phyloP scores from a whole-genome alignment of 495 filamentous ascomycete genomes.

The Pyrenula massariospora region DNA sequence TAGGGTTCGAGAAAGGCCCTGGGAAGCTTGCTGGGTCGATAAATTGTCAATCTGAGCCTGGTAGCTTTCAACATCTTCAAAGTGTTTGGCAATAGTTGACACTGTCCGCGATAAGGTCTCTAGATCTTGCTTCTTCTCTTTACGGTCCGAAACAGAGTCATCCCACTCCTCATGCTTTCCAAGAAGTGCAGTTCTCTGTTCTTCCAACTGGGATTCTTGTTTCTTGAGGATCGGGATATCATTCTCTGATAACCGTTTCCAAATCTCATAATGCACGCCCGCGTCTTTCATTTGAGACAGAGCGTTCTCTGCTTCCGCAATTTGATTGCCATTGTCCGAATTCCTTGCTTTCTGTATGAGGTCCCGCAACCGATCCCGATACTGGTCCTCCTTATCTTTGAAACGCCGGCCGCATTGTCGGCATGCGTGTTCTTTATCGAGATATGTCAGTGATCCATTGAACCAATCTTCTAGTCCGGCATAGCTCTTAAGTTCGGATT shows the following conservation, averaged over 20 bases:
- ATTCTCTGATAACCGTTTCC: constrained; percentile 48
- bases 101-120: constrained; percentile 68
- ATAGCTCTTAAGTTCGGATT: constrained; percentile 51
- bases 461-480: constrained; percentile 54
- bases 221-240: constrained; percentile 61
- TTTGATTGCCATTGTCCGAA: constrained; percentile 38
- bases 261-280: constrained; percentile 59
- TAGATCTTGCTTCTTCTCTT: constrained; percentile 57
- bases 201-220: constrained; percentile 43
- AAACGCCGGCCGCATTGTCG: constrained; percentile 58
- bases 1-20: constrained; percentile 49
- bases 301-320: constrained; percentile 38
- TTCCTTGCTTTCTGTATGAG: constrained; percentile 42
- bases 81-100: constrained; percentile 58
- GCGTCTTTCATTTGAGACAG: constrained; percentile 46
- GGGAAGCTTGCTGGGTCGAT: constrained; percentile 55
- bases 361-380: constrained; percentile 28
- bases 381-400: constrained; percentile 45
- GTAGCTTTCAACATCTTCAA: constrained; percentile 56
- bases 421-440: constrained; percentile 54
- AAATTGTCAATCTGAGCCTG: constrained; percentile 60
- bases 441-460: constrained; percentile 25
- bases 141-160: constrained; percentile 47
- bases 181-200: constrained; percentile 46
- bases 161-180: constrained; percentile 65